These are phyloP conservation scores for Oryza rufipogon DNA, from an alignment of 176 grass and related monocot species.

Conservation along the genomic window DNA sequence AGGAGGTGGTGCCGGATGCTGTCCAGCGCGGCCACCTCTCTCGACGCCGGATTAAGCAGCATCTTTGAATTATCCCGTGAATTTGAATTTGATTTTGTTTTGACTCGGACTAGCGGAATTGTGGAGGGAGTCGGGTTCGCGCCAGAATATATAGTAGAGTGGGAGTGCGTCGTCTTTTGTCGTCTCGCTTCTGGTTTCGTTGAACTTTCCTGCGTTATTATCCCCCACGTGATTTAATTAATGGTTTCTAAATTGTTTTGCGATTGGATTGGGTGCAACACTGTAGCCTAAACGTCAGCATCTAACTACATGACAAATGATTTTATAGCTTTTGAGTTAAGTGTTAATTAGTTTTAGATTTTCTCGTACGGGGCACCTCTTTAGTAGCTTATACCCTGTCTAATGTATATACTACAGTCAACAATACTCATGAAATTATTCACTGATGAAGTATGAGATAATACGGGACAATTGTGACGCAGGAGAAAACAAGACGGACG, in stretches of 20 bases:
- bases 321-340: too few relatives aligned
- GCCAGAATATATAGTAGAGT: slow-evolving; percentile 44
- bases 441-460: too few relatives aligned
- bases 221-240: slow-evolving; percentile 41
- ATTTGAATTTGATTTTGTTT: background rate
- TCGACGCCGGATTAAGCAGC: slow-evolving; percentile 22
- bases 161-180: background rate
- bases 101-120: background rate
- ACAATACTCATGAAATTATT: too few relatives aligned
- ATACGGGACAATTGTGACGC: too few relatives aligned
- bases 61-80: slow-evolving; percentile 18
- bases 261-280: background rate
- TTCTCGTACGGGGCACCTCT: too few relatives aligned
- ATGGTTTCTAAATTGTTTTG: slow-evolving; percentile 1
- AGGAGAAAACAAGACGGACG: background rate
- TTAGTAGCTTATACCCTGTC: too few relatives aligned
- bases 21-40: slow-evolving; percentile 38
- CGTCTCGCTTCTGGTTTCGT: slow-evolving; percentile 39
- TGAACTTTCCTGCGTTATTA: slow-evolving; percentile 58
- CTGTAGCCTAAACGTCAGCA: too few relatives aligned
- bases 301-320: too few relatives aligned
- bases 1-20: slow-evolving; percentile 64
- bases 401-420: too few relatives aligned
- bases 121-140: background rate
- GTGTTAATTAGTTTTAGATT: too few relatives aligned